Percentiles rank a stretch among this genome's conserved stretches.
Evolutionary conservation across 257 asterid genomes (phyloP).

Genomic region (Nicotiana noctiflora): DNA sequence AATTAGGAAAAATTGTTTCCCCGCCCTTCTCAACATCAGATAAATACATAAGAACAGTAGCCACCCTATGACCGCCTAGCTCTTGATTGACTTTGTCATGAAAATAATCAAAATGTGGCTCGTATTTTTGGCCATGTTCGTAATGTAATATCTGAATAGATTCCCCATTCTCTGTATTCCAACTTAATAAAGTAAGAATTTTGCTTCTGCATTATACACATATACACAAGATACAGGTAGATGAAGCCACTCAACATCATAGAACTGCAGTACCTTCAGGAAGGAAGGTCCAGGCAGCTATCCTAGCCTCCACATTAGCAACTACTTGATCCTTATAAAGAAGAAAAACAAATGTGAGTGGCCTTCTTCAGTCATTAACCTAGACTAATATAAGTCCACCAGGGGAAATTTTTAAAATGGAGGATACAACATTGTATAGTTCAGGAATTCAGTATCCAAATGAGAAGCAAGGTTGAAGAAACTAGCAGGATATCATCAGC

Average conservation of each 20-base stretch:
- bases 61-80: constrained; percentile 85
- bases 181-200: constrained; percentile 10
- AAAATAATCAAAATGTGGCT: constrained; percentile 85
- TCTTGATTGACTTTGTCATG: constrained; percentile 70
- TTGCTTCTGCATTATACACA: background rate
- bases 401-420: background rate
- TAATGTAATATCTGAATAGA: constrained; percentile 79
- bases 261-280: constrained; percentile 55
- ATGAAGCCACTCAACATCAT: background rate
- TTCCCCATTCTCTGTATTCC: constrained; percentile 69
- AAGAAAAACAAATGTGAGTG: background rate
- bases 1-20: constrained; percentile 76
- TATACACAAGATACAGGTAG: background rate
- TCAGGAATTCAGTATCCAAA: background rate
- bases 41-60: constrained; percentile 91
- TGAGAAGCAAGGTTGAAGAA: background rate
- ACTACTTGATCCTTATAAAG: constrained; percentile 60
- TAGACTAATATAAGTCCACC: background rate
- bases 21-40: constrained; percentile 72
- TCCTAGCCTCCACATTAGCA: constrained; percentile 53
- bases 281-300: constrained; percentile 94
- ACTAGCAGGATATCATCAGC: background rate
- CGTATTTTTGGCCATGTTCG: constrained; percentile 88
- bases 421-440: background rate
- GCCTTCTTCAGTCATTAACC: background rate